Conservation (phyloP, 495 filamentous ascomycete species). For the Podospora fimiseda region DNA sequence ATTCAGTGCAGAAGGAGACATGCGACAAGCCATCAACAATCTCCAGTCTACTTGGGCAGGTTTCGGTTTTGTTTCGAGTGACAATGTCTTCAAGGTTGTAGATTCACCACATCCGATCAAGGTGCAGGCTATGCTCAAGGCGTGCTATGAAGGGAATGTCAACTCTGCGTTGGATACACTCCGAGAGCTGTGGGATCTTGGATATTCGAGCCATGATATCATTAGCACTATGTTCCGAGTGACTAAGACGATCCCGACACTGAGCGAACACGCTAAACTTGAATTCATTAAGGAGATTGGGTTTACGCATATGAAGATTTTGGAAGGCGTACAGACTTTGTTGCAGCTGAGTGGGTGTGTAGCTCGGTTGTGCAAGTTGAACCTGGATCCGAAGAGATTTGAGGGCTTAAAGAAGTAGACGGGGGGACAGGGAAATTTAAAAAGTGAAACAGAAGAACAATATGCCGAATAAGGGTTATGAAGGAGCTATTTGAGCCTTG, state of each 20-base stretch:
- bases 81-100: constrained; percentile 98
- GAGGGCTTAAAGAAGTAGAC: constrained; percentile 39
- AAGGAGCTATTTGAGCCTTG: neutral
- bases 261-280: constrained; percentile 89
- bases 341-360: constrained; percentile 90
- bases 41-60: constrained; percentile 92
- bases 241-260: constrained; percentile 82
- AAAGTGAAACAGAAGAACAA: no score
- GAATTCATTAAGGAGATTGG: constrained; percentile 98
- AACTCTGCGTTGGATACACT: constrained; percentile 80
- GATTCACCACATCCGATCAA: constrained; percentile 96
- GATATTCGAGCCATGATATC: constrained; percentile 95
- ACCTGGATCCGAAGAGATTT: constrained; percentile 91
- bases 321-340: constrained; percentile 92
- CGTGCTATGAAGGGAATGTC: constrained; percentile 85
- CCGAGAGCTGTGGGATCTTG: constrained; percentile 88
- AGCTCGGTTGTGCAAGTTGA: constrained; percentile 81
- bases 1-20: constrained; percentile 96
- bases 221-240: constrained; percentile 99
- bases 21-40: constrained; percentile 99
- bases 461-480: neutral
- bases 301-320: constrained; percentile 97
- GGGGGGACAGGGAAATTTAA: no score
- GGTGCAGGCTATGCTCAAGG: constrained; percentile 96
- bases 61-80: constrained; percentile 92